Evolutionary conservation across 2,329 filamentous ascomycete species (phyloP).

Genomic region (Botryosphaeria dothidea): DNA sequence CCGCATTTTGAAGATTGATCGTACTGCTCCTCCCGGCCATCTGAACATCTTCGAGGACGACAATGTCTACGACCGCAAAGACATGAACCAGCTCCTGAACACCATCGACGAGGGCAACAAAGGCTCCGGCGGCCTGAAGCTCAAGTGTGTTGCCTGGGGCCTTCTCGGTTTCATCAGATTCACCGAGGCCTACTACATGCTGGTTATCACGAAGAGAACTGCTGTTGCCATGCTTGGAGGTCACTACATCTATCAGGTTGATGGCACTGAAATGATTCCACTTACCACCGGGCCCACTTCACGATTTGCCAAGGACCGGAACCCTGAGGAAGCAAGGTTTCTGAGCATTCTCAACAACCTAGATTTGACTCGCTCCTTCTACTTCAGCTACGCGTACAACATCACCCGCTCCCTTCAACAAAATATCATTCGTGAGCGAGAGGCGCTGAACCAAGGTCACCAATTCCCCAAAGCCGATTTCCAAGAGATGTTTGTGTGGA

Average conservation of each 20-base stretch:
- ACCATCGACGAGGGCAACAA: conserved; percentile 96
- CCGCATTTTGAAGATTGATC: conserved; percentile 91
- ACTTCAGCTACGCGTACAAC: conserved; percentile 98
- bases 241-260: conserved; percentile 93
- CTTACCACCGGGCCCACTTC: conserved; percentile 70
- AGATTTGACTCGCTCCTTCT: conserved; percentile 88
- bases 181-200: conserved; percentile 95
- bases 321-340: conserved; percentile 87
- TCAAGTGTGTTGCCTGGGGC: conserved; percentile 91
- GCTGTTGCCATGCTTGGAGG: conserved; percentile 95
- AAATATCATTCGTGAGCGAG: conserved; percentile 82
- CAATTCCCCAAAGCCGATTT: conserved; percentile 65
- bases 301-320: conserved; percentile 75
- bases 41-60: conserved; percentile 90
- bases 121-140: conserved; percentile 81
- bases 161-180: conserved; percentile 94
- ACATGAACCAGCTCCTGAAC: conserved; percentile 91
- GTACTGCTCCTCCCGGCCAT: conserved; percentile 76
- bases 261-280: conserved; percentile 88
- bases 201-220: conserved; percentile 92
- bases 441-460: conserved; percentile 65
- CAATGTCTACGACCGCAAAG: conserved; percentile 86
- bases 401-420: conserved; percentile 89
- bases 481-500: conserved; percentile 99
- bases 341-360: conserved; percentile 86